Conservation (phyloP, 257 asterid species). For the Linderniella brevidens region DNA sequence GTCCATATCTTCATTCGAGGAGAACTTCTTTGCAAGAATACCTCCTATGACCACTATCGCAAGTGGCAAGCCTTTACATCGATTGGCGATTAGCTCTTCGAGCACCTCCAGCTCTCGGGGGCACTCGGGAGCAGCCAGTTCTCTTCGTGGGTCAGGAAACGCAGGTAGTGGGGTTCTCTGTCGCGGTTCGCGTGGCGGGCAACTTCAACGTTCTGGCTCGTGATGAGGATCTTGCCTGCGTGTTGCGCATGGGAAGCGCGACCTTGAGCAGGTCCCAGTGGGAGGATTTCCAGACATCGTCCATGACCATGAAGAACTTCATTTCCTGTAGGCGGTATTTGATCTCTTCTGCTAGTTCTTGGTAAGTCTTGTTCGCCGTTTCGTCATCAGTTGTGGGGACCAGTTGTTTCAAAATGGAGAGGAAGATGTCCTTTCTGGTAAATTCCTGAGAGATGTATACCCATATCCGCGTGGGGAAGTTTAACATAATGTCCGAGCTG, state of each 20-base stretch:
- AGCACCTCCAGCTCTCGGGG: constrained; percentile 9
- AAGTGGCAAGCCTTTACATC: constrained; percentile 31
- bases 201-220: constrained; percentile 21
- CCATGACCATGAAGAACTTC: constrained; percentile 28
- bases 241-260: constrained; percentile 15
- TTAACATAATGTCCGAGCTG: neutral
- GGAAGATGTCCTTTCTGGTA: constrained; percentile 8
- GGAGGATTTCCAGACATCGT: constrained; percentile 28
- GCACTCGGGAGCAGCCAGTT: constrained; percentile 19
- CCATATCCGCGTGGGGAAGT: constrained; percentile 17
- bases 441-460: constrained; percentile 12
- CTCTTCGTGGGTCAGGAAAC: constrained; percentile 10
- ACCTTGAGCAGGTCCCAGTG: constrained; percentile 15
- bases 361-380: neutral
- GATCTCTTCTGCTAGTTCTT: constrained; percentile 7
- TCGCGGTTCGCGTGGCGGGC: constrained; percentile 13
- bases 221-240: constrained; percentile 24
- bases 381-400: neutral
- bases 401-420: constrained; percentile 9
- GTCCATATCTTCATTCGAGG: neutral
- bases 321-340: neutral
- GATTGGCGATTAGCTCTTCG: constrained; percentile 14
- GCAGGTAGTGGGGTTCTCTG: constrained; percentile 15
- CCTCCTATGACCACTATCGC: constrained; percentile 23
- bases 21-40: constrained; percentile 6